These are phyloP conservation scores for Cryptosporidium andersoni DNA, from an alignment of 169 alveolate species.

Conservation along the genomic window DNA sequence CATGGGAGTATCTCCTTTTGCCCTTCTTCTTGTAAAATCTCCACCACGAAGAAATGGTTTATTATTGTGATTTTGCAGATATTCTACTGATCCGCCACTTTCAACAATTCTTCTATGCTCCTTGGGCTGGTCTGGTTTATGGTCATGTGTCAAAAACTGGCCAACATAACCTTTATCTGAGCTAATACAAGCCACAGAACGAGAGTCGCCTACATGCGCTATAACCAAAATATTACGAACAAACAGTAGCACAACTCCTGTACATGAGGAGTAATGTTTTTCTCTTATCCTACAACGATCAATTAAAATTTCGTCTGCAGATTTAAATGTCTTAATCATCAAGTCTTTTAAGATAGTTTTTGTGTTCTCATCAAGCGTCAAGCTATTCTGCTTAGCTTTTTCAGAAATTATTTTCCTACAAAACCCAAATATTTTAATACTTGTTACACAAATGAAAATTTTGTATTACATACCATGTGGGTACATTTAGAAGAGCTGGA, in stretches of 20 bases:
- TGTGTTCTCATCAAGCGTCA: slow-evolving; percentile 31
- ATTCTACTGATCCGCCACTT: slow-evolving; percentile 54
- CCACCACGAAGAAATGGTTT: slow-evolving; percentile 85
- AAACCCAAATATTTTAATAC: background rate
- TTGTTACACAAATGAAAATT: background rate
- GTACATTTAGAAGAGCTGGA: slow-evolving; percentile 74
- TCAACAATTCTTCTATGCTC: slow-evolving; percentile 75
- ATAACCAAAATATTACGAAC: slow-evolving; percentile 76
- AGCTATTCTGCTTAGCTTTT: slow-evolving; percentile 26
- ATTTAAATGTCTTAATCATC: slow-evolving; percentile 71
- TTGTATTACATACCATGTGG: slow-evolving; percentile 72
- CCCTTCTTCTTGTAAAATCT: slow-evolving; percentile 80
- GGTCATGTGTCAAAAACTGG: slow-evolving; percentile 79
- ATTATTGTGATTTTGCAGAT: slow-evolving; percentile 79
- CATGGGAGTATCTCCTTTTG: slow-evolving; percentile 85
- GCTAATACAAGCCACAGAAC: slow-evolving; percentile 12
- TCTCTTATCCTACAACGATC: slow-evolving; percentile 72
- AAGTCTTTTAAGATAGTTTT: slow-evolving; percentile 28
- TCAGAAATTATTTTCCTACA: slow-evolving; percentile 48
- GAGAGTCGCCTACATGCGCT: slow-evolving; percentile 79
- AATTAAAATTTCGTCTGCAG: slow-evolving; percentile 77
- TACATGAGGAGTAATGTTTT: slow-evolving; percentile 81
- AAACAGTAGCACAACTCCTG: slow-evolving; percentile 81
- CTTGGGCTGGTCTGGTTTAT: slow-evolving; percentile 80
- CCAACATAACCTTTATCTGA: slow-evolving; percentile 45